phyloP scores from a whole-genome alignment of 352 stramenopile genomes.

The Phytophthora agathidicida region DNA sequence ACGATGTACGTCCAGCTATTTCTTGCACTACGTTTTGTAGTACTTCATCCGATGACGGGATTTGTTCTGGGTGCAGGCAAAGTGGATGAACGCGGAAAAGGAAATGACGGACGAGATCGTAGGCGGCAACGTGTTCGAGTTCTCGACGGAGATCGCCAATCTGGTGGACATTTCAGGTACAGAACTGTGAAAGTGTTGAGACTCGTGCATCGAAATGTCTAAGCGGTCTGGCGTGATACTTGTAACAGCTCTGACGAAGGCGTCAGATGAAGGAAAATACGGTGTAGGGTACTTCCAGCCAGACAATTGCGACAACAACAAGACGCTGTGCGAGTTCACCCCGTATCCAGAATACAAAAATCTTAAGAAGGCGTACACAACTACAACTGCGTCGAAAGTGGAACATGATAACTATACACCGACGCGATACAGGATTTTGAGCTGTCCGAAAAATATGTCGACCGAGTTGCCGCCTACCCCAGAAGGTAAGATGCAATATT shows the following conservation, averaged over 20 bases:
- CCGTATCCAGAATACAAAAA: conserved; percentile 78
- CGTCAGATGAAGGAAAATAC: conserved; percentile 67
- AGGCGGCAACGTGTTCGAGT: conserved; percentile 82
- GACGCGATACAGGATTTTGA: conserved; percentile 45
- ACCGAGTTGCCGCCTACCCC: conserved; percentile 29
- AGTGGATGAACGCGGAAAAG: conserved; percentile 77
- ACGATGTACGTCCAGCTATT: conserved; percentile 57
- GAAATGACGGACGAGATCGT: conserved; percentile 72
- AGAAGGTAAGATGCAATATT: conserved; percentile 25
- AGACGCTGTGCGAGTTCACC: conserved; percentile 56
- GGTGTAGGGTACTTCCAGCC: conserved; percentile 80
- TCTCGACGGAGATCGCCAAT: conserved; percentile 65
- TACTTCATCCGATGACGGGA: too few relatives aligned
- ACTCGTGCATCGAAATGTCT: too few relatives aligned
- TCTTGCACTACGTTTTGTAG: too few relatives aligned
- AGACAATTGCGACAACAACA: conserved; percentile 69
- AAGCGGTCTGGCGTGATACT: too few relatives aligned
- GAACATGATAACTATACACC: conserved; percentile 45
- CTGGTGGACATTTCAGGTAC: too few relatives aligned
- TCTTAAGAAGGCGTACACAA: conserved; percentile 79
- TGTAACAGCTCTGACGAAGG: conserved; percentile 52
- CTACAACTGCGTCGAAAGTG: conserved; percentile 60
- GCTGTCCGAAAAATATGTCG: conserved; percentile 45
- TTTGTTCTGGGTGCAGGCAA: conserved; percentile 31
- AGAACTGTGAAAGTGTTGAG: conserved; percentile 49